Base-by-base conservation (phyloP, 495 filamentous ascomycete species). In the Diplogelasinospora grovesii region DNA sequence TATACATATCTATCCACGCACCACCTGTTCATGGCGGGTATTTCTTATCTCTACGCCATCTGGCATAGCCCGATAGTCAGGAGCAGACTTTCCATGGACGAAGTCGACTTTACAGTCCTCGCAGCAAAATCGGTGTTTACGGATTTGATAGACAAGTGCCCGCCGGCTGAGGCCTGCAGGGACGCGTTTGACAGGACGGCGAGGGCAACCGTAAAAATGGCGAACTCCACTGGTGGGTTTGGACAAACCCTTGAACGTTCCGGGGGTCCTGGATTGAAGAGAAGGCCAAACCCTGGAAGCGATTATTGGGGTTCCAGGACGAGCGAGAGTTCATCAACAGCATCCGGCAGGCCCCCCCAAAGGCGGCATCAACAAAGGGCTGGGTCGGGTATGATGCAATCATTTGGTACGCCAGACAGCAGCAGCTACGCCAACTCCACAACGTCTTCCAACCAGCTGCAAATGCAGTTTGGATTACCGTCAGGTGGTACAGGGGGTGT, bases 1-100 rank as follows among this genome's bases (percentile, higher is more conserved):
- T 95, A 96, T 53, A 96, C 90, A 0, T 97, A 89, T 62, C 64
- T 97, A 34, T 87, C 90, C n/a, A 96, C 90, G 2, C 90, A 96
- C 58, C 90, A 97, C 62, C 71, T 96, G 13, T 97, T 97, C 62
- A 95, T 95, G 85, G 89, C 90, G 13, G 90, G 89, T 15, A 95
- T 96, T 36, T 92, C 90, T 4, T 97, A 95, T 59, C 75, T 97
- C 4, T 97, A 95, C 57, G 88, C 92, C 11, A 90, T 97, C 29
- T 97, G 90, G 90, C 92, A 97, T 57, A 95, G 90, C 6, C 78
- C 86, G 24, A 73, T 84, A 32, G 90, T 96, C 13, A 74, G 89
- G 48, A 88, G 82, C 57, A 79, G 81, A 25, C 66, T 95, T 56
- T 86, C 86, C 4, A 81, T 95, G 62, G 89, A 96, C 48, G 90